Percentiles rank a stretch among this genome's conserved stretches.
Conservation (phyloP, 2,329 filamentous ascomycete genomes). For the Davidsoniella eucalypti region DNA sequence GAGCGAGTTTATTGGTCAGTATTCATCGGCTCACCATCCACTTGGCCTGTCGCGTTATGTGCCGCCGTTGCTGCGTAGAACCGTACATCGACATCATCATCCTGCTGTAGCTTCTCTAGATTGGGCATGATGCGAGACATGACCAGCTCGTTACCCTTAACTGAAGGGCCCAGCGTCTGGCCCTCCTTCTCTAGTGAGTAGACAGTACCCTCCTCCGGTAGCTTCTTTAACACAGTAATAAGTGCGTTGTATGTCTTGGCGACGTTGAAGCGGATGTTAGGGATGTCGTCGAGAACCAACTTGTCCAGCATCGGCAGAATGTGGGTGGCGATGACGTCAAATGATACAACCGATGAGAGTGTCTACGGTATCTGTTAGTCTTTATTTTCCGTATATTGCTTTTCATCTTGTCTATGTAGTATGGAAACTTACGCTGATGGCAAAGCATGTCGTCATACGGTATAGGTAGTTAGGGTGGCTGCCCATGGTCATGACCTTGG, state of each 20-base stretch:
- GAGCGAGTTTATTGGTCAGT: conserved; percentile 34
- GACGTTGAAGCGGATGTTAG: conserved; percentile 98
- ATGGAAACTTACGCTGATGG: conserved; percentile 66
- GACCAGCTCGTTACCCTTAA: conserved; percentile 62
- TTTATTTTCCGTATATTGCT: not conserved
- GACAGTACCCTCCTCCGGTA: conserved; percentile 78
- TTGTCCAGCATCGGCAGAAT: conserved; percentile 94
- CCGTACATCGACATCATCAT: conserved; percentile 93
- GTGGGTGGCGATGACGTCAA: conserved; percentile 82
- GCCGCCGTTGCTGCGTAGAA: conserved; percentile 92
- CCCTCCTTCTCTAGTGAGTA: conserved; percentile 70
- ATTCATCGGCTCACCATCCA: conserved; percentile 41
- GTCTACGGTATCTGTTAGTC: conserved; percentile 42
- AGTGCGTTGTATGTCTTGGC: conserved; percentile 91
- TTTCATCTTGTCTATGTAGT: not conserved
- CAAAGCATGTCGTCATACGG: conserved; percentile 99
- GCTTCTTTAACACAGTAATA: conserved; percentile 76
- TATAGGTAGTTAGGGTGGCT: conserved; percentile 98
- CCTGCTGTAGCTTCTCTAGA: conserved; percentile 87
- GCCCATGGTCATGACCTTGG: conserved; percentile 97
- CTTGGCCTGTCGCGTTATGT: conserved; percentile 33
- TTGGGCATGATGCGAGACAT: conserved; percentile 75
- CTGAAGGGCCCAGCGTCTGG: conserved; percentile 43
- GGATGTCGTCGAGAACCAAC: conserved; percentile 84
- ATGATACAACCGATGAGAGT: conserved; percentile 76